Conservation (phyloP, 2,329 filamentous ascomycete genomes). For the Trichoderma hamatum region DNA sequence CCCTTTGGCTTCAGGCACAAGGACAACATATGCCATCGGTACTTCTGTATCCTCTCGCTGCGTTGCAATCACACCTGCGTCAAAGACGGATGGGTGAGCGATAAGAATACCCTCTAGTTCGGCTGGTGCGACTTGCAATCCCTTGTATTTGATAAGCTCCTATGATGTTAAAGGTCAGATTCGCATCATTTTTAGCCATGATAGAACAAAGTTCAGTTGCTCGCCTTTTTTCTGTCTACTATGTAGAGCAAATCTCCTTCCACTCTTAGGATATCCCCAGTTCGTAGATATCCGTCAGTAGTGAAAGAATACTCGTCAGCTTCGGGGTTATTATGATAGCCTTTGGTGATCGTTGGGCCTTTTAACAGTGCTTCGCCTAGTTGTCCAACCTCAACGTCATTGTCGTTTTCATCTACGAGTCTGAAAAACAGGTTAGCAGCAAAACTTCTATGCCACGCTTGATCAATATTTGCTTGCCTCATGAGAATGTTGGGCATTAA, state of each 20-base stretch:
- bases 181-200: neutral
- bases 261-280: slow-evolving; percentile 76
- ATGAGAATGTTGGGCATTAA: slow-evolving; percentile 37
- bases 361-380: slow-evolving; percentile 68
- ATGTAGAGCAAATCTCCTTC: slow-evolving; percentile 74
- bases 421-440: slow-evolving; percentile 29
- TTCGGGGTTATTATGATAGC: slow-evolving; percentile 69
- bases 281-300: slow-evolving; percentile 68
- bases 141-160: slow-evolving; percentile 62
- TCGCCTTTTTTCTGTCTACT: slow-evolving; percentile 74
- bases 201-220: neutral
- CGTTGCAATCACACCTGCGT: slow-evolving; percentile 65
- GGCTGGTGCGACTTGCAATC: slow-evolving; percentile 67
- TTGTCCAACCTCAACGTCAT: slow-evolving; percentile 44
- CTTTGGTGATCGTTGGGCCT: slow-evolving; percentile 72
- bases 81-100: slow-evolving; percentile 48
- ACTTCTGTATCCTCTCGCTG: slow-evolving; percentile 50
- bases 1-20: slow-evolving; percentile 31
- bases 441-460: neutral
- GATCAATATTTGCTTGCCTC: slow-evolving; percentile 31
- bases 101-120: slow-evolving; percentile 58
- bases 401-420: slow-evolving; percentile 45
- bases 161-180: slow-evolving; percentile 36
- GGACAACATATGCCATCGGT: slow-evolving; percentile 49
- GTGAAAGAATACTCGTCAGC: slow-evolving; percentile 65